Evolutionary conservation across 2,329 filamentous ascomycete genomes (phyloP).

Genomic region (Decorospora gaudefroyi): DNA sequence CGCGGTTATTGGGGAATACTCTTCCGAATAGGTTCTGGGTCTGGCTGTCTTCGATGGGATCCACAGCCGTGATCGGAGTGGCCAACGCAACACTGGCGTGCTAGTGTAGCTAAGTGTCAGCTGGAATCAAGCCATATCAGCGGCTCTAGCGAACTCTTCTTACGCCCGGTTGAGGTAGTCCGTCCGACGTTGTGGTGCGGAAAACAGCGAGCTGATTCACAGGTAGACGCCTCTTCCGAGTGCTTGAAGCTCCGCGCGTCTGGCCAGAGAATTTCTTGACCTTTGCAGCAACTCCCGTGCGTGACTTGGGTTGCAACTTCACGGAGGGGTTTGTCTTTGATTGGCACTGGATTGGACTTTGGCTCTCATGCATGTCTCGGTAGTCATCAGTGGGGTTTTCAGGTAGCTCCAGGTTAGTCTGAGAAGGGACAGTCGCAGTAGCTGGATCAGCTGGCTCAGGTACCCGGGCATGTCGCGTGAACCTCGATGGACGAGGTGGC

Average conservation of each 20-base stretch:
- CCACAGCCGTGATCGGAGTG: slow-evolving; percentile 15
- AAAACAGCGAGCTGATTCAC: slow-evolving; percentile 35
- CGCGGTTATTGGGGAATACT: not conserved
- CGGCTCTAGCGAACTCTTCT: slow-evolving; percentile 8
- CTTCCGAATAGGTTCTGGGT: not conserved
- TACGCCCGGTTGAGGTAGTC: slow-evolving; percentile 35
- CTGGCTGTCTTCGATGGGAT: slow-evolving; percentile 39
- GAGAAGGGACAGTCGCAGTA: not conserved
- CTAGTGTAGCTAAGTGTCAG: slow-evolving; percentile 23
- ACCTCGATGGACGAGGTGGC: slow-evolving; percentile 33
- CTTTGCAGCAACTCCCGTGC: not conserved
- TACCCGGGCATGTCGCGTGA: slow-evolving; percentile 14
- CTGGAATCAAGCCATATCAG: not conserved
- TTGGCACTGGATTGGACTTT: not conserved
- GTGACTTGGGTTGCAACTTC: not conserved
- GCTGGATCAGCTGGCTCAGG: not conserved
- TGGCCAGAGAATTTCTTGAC: not conserved
- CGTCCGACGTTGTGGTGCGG: slow-evolving; percentile 35
- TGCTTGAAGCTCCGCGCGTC: slow-evolving; percentile 3
- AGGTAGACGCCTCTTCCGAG: slow-evolving; percentile 29
- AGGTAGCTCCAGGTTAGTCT: not conserved
- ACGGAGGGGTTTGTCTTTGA: not conserved
- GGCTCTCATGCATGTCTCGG: not conserved
- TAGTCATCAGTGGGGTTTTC: not conserved
- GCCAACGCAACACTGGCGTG: slow-evolving; percentile 10